phyloP scores from a whole-genome alignment of 2,329 filamentous ascomycete species.

The Xylaria sp. region DNA sequence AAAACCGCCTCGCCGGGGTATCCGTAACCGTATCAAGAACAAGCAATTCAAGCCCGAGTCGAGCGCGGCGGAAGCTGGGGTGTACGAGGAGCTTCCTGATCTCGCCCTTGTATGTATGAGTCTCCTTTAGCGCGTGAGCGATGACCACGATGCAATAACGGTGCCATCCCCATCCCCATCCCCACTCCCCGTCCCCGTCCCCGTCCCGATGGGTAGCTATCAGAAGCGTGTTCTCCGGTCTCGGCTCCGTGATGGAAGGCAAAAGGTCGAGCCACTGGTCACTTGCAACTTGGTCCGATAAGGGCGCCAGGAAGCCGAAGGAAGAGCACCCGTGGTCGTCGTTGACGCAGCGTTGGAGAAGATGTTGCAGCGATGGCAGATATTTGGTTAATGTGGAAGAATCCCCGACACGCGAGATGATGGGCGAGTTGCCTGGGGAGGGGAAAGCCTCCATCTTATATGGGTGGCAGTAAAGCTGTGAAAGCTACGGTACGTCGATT shows the following conservation, averaged over 20 bases:
- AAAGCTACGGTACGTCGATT: background rate
- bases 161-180: background rate
- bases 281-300: conserved; percentile 32
- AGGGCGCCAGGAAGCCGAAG: conserved; percentile 39
- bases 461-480: background rate
- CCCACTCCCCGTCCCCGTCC: too few relatives aligned
- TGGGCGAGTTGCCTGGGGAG: background rate
- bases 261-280: conserved; percentile 32
- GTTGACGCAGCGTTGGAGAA: conserved; percentile 39
- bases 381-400: conserved; percentile 1
- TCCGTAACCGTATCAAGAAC: conserved; percentile 39
- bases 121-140: conserved; percentile 33
- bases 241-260: conserved; percentile 27
- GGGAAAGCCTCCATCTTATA: background rate
- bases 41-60: conserved; percentile 35
- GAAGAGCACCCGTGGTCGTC: conserved; percentile 36
- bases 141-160: conserved; percentile 35
- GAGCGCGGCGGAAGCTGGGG: conserved; percentile 29
- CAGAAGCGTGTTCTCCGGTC: conserved; percentile 8
- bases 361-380: conserved; percentile 30
- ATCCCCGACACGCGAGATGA: background rate
- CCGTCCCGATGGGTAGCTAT: too few relatives aligned
- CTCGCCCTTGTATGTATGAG: conserved; percentile 37
- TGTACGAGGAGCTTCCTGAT: conserved; percentile 39
- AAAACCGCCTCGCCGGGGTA: conserved; percentile 38